These are phyloP conservation scores for Leccinum olivaceopallidum DNA, from an alignment of 768 basidiomycete genomes.

Conservation along the genomic window DNA sequence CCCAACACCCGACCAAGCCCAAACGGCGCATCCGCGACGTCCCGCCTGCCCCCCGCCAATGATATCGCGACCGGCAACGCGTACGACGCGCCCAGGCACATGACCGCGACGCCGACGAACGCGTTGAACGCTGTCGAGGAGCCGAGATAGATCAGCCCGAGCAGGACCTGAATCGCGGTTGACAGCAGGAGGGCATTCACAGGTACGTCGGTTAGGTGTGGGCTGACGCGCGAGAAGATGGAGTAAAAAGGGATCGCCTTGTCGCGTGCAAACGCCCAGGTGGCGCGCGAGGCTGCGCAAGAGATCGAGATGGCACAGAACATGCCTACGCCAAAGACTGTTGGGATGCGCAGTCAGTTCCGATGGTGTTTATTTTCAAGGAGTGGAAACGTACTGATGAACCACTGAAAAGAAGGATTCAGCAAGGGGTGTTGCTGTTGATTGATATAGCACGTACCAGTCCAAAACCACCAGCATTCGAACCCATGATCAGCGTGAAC, in stretches of 20 bases:
- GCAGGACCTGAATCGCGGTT: slow-evolving; percentile 54
- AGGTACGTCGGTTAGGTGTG: slow-evolving; percentile 47
- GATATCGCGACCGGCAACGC: slow-evolving; percentile 61
- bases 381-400: slow-evolving; percentile 37
- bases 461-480: slow-evolving; percentile 60
- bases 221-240: slow-evolving; percentile 48
- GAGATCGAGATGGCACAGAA: slow-evolving; percentile 69
- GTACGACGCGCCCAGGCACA: slow-evolving; percentile 65
- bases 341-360: background rate
- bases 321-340: slow-evolving; percentile 54
- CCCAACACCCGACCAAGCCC: slow-evolving; percentile 47
- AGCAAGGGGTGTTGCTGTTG: slow-evolving; percentile 1
- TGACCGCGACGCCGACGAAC: slow-evolving; percentile 65
- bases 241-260: slow-evolving; percentile 57
- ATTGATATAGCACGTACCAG: slow-evolving; percentile 40
- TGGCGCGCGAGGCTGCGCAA: slow-evolving; percentile 66
- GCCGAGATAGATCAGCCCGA: slow-evolving; percentile 64
- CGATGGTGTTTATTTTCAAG: too few species aligned
- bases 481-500: slow-evolving; percentile 64
- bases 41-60: slow-evolving; percentile 43
- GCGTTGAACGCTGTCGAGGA: slow-evolving; percentile 66
- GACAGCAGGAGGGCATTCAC: slow-evolving; percentile 62
- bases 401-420: slow-evolving; percentile 33
- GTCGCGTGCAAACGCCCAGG: slow-evolving; percentile 73
- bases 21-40: slow-evolving; percentile 52